Percentiles rank a stretch among this genome's conserved stretches.
These are phyloP conservation scores for Seiridium cupressi DNA, from an alignment of 2,329 filamentous ascomycete species.

Conservation along the genomic window DNA sequence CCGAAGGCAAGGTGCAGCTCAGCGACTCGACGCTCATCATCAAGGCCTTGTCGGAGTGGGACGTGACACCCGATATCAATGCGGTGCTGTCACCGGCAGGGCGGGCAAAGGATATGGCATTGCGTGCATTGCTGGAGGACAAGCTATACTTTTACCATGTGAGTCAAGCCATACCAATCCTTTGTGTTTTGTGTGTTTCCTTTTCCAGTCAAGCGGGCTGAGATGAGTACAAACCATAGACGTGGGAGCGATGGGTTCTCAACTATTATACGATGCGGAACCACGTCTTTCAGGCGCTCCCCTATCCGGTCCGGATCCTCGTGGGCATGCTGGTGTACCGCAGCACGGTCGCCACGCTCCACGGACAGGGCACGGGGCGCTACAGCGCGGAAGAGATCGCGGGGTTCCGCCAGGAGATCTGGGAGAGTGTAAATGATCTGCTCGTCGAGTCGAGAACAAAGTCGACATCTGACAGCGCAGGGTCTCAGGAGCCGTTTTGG, in stretches of 20 bases:
- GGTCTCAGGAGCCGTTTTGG: conserved; percentile 49
- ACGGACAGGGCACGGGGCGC: conserved; percentile 55
- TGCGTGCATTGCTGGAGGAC: conserved; percentile 58
- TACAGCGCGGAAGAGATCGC: conserved; percentile 48
- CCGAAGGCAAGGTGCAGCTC: conserved; percentile 24
- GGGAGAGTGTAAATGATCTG: conserved; percentile 48
- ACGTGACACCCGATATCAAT: conserved; percentile 48
- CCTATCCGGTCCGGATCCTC: conserved; percentile 49
- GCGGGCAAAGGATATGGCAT: conserved; percentile 46
- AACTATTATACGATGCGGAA: conserved; percentile 60
- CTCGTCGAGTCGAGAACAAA: conserved; percentile 33
- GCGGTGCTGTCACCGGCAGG: conserved; percentile 33
- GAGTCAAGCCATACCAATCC: conserved; percentile 8
- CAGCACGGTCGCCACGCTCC: conserved; percentile 37
- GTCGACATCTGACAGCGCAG: neutral
- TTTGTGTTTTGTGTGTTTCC: neutral
- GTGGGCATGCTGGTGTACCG: conserved; percentile 50
- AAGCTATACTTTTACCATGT: conserved; percentile 58
- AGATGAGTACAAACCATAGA: conserved; percentile 21
- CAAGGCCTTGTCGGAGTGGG: conserved; percentile 37
- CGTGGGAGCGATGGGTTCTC: conserved; percentile 54
- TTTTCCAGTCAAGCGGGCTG: neutral
- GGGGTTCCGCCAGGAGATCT: conserved; percentile 46
- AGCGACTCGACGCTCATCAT: conserved; percentile 57
- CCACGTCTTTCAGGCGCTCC: conserved; percentile 43